A percentile compares a stretch with the other conserved stretches of the same genome.
phyloP scores from a whole-genome alignment of 2,329 filamentous ascomycete species.

The Beauveria varroae region DNA sequence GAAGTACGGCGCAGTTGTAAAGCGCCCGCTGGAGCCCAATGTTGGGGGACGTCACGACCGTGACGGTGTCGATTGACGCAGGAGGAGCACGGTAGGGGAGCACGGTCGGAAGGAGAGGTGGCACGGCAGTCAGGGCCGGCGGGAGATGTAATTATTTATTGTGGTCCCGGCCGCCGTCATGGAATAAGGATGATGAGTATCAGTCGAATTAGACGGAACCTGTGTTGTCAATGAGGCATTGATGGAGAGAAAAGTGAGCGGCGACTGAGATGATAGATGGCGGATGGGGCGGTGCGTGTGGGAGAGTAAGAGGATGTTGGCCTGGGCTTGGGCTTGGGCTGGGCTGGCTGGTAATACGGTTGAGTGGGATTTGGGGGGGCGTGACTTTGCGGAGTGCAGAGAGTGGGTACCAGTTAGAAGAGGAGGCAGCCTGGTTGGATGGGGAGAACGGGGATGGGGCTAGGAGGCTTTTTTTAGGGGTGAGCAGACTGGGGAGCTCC shows the following conservation, averaged over 20 bases:
- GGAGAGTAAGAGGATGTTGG: neutral
- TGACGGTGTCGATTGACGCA: constrained; percentile 6
- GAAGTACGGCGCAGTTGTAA: neutral
- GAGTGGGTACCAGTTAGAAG: neutral
- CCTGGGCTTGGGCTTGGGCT: neutral
- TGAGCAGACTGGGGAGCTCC: neutral
- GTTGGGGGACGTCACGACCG: neutral
- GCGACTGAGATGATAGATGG: neutral
- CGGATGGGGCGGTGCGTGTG: constrained; percentile 3
- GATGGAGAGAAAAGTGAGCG: neutral
- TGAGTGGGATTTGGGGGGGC: neutral
- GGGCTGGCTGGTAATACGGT: neutral
- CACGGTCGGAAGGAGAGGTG: constrained; percentile 11
- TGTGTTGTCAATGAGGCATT: constrained; percentile 7
- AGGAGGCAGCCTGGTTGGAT: neutral
- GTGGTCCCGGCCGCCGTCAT: neutral
- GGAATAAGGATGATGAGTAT: neutral
- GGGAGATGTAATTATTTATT: neutral
- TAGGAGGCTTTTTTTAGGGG: neutral
- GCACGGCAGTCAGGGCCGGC: neutral
- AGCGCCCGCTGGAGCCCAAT: neutral
- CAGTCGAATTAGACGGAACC: neutral
- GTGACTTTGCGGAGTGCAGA: constrained; percentile 11
- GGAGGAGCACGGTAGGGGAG: constrained; percentile 13
- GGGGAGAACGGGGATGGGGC: neutral